phyloP scores from a whole-genome alignment of 2,329 filamentous ascomycete genomes.

The Aspergillus arachidicola region DNA sequence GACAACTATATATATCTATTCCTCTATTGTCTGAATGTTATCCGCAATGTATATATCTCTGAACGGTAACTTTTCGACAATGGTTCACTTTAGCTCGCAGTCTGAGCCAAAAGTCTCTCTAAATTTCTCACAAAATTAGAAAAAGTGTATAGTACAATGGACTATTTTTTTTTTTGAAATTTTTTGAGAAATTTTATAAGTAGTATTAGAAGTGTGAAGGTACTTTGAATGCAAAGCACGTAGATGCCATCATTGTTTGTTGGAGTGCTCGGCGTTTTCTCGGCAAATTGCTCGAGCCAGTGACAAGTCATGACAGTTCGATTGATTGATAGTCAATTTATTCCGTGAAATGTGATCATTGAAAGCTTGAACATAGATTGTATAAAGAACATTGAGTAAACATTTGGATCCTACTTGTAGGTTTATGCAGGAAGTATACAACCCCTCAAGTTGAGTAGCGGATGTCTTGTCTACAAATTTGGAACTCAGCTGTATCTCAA shows the following conservation, averaged over 20 bases:
- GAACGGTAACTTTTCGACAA: neutral
- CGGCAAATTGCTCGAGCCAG: neutral
- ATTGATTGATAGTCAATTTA: neutral
- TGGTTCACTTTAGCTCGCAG: neutral
- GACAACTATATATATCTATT: neutral
- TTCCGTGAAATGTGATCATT: neutral
- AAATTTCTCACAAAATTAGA: no score
- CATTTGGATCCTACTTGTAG: neutral
- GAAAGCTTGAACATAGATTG: neutral
- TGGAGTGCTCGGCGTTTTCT: neutral
- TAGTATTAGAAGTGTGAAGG: neutral
- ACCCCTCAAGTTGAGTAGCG: no score
- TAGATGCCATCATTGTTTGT: neutral
- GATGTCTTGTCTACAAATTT: neutral
- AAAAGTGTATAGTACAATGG: rapidly evolving
- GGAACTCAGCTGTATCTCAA: neutral
- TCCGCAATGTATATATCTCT: neutral
- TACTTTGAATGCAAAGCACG: neutral
- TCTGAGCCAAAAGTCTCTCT: neutral
- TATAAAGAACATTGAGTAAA: neutral
- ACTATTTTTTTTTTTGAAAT: neutral
- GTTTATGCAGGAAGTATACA: neutral
- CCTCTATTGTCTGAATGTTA: neutral
- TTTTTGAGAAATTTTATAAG: neutral
- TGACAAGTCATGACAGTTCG: no score